phyloP scores from a whole-genome alignment of 2,329 filamentous ascomycete genomes.

The Colletotrichum camelliae region DNA sequence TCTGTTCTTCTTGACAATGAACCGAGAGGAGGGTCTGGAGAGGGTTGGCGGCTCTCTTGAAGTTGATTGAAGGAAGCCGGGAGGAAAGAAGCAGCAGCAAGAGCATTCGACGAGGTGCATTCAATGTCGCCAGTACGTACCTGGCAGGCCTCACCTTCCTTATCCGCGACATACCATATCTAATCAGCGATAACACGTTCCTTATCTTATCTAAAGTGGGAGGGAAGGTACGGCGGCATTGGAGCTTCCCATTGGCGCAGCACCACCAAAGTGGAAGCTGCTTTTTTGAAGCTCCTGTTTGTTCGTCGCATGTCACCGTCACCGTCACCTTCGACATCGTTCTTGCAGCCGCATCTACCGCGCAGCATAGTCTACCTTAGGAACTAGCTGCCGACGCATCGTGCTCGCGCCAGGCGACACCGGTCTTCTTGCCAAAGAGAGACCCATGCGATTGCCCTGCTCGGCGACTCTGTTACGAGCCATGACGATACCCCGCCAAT shows the following conservation, averaged over 20 bases:
- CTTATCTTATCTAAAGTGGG: not conserved
- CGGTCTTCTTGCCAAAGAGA: not conserved
- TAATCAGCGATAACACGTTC: not conserved
- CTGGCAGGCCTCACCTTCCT: not conserved
- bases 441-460: not conserved
- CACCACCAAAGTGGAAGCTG: not conserved
- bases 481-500: not conserved
- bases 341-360: not conserved
- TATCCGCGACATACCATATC: not conserved
- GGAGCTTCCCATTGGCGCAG: conserved; percentile 11
- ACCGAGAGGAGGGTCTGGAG: not conserved
- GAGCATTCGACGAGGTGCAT: not conserved
- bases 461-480: not conserved
- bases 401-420: not conserved
- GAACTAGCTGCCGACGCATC: not conserved
- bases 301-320: conserved; percentile 6
- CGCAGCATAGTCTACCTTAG: too few relatives aligned
- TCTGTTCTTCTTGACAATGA: not conserved
- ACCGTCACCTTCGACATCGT: not conserved
- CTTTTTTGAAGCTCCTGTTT: not conserved
- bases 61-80: not conserved
- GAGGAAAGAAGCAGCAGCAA: not conserved
- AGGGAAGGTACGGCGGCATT: not conserved
- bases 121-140: not conserved
- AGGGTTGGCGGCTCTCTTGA: not conserved